These are phyloP conservation scores for Penicillium lagena DNA, from an alignment of 495 filamentous ascomycete genomes.

Conservation along the genomic window DNA sequence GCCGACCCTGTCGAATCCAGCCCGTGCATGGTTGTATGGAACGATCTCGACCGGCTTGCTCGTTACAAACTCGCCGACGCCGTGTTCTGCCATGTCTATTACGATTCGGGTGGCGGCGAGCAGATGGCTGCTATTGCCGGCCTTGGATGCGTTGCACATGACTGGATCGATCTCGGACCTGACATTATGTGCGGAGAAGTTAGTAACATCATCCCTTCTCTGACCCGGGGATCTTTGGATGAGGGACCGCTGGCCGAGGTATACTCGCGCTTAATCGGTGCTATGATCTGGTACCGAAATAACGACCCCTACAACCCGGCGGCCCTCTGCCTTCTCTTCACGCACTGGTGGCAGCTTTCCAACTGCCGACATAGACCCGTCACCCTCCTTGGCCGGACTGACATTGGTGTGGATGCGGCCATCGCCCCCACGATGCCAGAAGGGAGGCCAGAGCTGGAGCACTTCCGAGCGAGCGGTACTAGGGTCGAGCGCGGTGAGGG, in stretches of 20 bases:
- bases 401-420: conserved; percentile 1
- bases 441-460: conserved; percentile 3
- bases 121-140: conserved; percentile 10
- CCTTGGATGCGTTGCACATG: conserved; percentile 5
- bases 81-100: conserved; percentile 8
- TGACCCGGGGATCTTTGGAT: conserved; percentile 4
- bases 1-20: conserved; percentile 6
- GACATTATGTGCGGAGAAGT: conserved; percentile 6
- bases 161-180: conserved; percentile 6
- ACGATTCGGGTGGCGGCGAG: conserved; percentile 8
- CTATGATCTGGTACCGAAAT: conserved; percentile 10
- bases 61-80: conserved; percentile 7
- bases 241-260: conserved; percentile 3
- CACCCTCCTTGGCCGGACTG: conserved; percentile 6
- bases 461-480: conserved; percentile 5
- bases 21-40: conserved; percentile 7
- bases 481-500: conserved; percentile 3
- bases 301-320: conserved; percentile 7
- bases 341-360: conserved; percentile 9
- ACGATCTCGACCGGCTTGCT: conserved; percentile 6
- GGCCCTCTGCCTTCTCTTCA: conserved; percentile 4
- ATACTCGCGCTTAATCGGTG: conserved; percentile 4
- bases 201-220: conserved; percentile 4
- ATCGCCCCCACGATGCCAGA: conserved; percentile 7
- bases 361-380: conserved; percentile 7